Base-by-base conservation (phyloP, 768 basidiomycete genomes). In the Lentinula sp. region DNA sequence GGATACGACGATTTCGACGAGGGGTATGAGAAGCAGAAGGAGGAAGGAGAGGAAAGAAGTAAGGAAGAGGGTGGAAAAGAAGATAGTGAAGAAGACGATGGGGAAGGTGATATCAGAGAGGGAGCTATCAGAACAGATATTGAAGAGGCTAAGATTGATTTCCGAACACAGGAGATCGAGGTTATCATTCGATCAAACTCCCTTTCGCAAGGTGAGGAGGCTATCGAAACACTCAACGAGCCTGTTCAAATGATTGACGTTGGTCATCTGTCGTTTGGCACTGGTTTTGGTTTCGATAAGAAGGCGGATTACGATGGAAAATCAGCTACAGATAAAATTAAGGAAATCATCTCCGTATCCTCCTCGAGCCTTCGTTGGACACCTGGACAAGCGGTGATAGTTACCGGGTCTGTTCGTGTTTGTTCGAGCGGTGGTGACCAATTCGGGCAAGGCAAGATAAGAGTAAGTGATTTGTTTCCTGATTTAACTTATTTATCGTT, bases 331-430 rank as follows among this genome's bases (percentile, higher is more conserved):
- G 3, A 39, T 3, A 39, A 39, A 39, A 39, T 9, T 9, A 1
- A 39, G 37, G 13, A 39, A 39, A 9, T 39, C 37, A 13, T 39
- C 37, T 39, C 37, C 37, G 37, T 8, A 39, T 39, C 37, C 13
- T 28, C 28, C 28, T 28, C 28, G 28, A 28, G 28, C 28, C 37
- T 39, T 13, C 6, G 37, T 39, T 39, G 90, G 91, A 66, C 63
- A 6, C 74, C 76, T 10, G 85, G 83, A 7, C 70, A 74, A 28
- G 76, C 74, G 9, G 67, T 88, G 37, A 77, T 93, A 4, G 74
- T 95, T 52, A 70, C 76, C 2, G 93, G 94, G 2, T 80, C 74
- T 0, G 53, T 55, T 86, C 41, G 82, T 78, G 0, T 67, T 93
- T 7, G 16, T 16, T 10, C 45, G 10, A 20, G 45, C 7, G 20